Conservation (phyloP, 2,329 filamentous ascomycete genomes). For the Cordyceps cicadae region DNA sequence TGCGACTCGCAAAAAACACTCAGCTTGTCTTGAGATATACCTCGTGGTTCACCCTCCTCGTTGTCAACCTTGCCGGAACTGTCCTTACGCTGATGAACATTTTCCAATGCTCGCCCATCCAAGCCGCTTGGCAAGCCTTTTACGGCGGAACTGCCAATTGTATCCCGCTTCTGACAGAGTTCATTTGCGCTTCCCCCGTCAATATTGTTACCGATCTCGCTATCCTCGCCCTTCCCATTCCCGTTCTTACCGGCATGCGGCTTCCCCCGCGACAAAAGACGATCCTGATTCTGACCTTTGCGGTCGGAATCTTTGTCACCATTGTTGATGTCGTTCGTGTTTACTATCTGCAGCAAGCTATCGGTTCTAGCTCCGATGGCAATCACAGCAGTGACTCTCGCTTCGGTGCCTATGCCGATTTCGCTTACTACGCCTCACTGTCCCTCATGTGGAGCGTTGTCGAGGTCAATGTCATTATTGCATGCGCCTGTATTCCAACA, state of each 20-base stretch:
- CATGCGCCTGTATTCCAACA: conserved; percentile 86
- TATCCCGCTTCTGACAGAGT: conserved; percentile 52
- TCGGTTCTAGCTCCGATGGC: conserved; percentile 33
- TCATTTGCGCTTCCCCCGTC: conserved; percentile 71
- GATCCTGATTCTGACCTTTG: conserved; percentile 78
- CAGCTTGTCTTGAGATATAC: conserved; percentile 68
- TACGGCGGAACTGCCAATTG: conserved; percentile 32
- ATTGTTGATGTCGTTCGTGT: conserved; percentile 84
- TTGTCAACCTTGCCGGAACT: conserved; percentile 71
- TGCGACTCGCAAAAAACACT: conserved; percentile 69
- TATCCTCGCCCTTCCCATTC: conserved; percentile 79
- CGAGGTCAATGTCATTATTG: conserved; percentile 84
- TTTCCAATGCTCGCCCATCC: conserved; percentile 72
- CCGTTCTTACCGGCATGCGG: conserved; percentile 78
- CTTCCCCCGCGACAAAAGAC: conserved; percentile 79
- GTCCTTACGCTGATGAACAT: conserved; percentile 80
- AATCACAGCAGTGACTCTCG: conserved; percentile 28
- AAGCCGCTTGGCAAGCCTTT: conserved; percentile 54
- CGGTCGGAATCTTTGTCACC: conserved; percentile 78
- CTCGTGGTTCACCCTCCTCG: conserved; percentile 68
- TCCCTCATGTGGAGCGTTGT: conserved; percentile 92
- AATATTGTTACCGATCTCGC: conserved; percentile 89
- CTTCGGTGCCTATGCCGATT: conserved; percentile 46
- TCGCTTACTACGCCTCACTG: conserved; percentile 67
- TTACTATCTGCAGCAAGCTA: conserved; percentile 76